Evolutionary conservation across 805 yeast species (phyloP), one percentile per base, ranked within the genome.

Genomic region (Nakazawaea wyomingensis): DNA sequence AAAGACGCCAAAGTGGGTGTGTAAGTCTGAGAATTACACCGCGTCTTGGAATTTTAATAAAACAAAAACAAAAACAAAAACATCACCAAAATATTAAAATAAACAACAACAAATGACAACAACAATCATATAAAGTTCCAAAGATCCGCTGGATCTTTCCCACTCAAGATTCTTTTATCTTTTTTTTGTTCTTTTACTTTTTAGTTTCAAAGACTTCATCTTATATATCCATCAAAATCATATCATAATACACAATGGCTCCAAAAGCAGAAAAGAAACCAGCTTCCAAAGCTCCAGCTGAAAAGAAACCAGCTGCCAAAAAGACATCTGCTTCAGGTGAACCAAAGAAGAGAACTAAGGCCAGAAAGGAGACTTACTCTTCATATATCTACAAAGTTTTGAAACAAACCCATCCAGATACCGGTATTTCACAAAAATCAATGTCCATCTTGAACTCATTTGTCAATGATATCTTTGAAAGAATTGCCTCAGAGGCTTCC

Each of bases 401-500:
- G 69, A 90, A 90, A 75, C 97, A 91, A 80, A 90, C 97, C 51
- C 98, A 91, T 74, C 98, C 97, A 71, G 97, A 91, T 71, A 91
- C 98, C 52, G 98, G 97, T 87, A 91, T 91, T 68, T 90, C 98
- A 59, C 96, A 89, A 75, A 86, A 88, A 69, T 96, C 98, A 53
- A 91, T 91, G 96, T 88, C 96, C 54, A 91, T 91, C 70, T 83
- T 91, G 91, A 91, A 91, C 85, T 91, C 97, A 34, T 91, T 91
- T 60, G 97, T 91, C 59, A 90, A 89, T 75, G 97, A 91, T 73
- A 88, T 90, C 66, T 91, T 90, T 66, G 97, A 90, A 78, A 90
- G 98, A 79, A 85, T 91, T 61, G 97, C 97, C 59, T 72, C 91
- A 60, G 97, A 90, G 77, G 96, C 97, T 60, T 90, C 97, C 56